Conservation (phyloP, 2,329 filamentous ascomycete species). For the Cladophialophora yegresii region DNA sequence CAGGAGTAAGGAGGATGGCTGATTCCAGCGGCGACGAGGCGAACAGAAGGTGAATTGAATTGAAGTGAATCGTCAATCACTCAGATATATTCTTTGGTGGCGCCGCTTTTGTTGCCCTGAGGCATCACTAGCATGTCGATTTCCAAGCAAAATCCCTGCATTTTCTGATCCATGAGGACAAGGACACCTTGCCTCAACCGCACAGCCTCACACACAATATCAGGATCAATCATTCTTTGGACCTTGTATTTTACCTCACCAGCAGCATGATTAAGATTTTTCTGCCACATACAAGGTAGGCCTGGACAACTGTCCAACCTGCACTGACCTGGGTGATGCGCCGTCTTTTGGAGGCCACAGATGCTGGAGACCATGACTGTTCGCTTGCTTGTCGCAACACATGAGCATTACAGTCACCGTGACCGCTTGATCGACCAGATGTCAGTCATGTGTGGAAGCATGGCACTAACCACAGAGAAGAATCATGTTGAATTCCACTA, state of each 20-base stretch:
- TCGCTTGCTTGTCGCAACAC: no score
- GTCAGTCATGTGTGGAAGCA: not conserved
- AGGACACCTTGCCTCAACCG: conserved; percentile 19
- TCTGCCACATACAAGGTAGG: not conserved
- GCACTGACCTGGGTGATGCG: no score
- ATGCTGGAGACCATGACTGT: no score
- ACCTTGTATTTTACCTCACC: not conserved
- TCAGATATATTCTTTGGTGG: not conserved
- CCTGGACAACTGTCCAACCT: not conserved
- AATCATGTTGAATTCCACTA: not conserved
- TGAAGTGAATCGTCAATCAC: not conserved
- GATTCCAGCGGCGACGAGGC: not conserved
- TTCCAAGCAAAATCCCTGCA: conserved; percentile 21
- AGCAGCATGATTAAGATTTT: not conserved
- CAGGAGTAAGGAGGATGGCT: not conserved
- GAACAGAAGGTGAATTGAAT: not conserved
- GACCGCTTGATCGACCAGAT: not conserved
- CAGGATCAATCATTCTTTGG: not conserved
- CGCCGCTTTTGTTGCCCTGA: conserved; percentile 8
- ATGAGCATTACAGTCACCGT: not conserved
- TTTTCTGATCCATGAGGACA: not conserved
- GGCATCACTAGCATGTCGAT: conserved; percentile 2
- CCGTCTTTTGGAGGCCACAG: no score
- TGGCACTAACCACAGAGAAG: not conserved
- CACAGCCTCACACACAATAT: conserved; percentile 17